Conservation (phyloP, 2,329 filamentous ascomycete genomes). For the Botrytis byssoidea region DNA sequence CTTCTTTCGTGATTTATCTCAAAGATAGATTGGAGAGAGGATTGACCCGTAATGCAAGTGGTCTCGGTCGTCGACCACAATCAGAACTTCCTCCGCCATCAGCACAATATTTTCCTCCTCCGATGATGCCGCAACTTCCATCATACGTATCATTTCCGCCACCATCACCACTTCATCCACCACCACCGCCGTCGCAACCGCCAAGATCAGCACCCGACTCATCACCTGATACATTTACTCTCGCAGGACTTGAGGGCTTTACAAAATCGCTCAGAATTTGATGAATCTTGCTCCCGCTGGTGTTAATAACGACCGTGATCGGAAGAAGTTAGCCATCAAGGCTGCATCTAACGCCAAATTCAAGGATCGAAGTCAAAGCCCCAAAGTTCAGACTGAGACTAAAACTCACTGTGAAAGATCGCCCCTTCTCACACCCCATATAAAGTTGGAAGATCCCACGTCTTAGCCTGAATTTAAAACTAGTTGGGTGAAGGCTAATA, state of each 20-base stretch:
- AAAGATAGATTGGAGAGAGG: neutral
- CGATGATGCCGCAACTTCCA: neutral
- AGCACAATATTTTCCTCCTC: neutral
- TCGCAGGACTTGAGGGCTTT: neutral
- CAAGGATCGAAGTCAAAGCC: neutral
- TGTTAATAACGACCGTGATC: neutral
- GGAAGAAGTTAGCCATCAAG: neutral
- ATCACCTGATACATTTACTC: neutral
- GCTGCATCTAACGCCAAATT: neutral
- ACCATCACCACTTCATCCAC: too few species aligned
- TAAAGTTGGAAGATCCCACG: neutral
- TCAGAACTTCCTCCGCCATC: neutral
- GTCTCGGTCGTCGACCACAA: neutral
- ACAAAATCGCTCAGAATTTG: neutral
- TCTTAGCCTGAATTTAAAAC: neutral
- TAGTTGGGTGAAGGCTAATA: too few species aligned
- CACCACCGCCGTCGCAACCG: too few species aligned
- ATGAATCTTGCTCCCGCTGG: neutral
- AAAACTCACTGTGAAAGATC: neutral
- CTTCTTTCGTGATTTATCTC: neutral
- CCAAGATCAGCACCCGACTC: neutral
- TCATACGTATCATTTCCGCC: neutral
- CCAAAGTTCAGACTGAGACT: neutral
- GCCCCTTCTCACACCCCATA: neutral
- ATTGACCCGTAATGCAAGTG: neutral